phyloP scores from a whole-genome alignment of 331 rosid species.

The Malus hybrid region DNA sequence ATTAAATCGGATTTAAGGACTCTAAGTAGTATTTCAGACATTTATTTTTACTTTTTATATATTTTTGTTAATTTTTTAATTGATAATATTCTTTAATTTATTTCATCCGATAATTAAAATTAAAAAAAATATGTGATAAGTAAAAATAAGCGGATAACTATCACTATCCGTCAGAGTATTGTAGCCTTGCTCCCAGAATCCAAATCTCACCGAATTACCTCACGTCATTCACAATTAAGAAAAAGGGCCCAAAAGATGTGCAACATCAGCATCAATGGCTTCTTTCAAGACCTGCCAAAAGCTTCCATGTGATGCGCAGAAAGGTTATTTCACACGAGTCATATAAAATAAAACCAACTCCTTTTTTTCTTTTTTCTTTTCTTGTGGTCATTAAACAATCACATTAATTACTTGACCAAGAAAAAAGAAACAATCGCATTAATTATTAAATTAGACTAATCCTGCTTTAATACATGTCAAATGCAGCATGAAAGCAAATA shows the following conservation, averaged over 20 bases:
- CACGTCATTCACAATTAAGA: background rate
- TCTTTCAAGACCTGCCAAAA: background rate
- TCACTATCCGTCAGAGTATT: no score
- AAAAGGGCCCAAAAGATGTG: background rate
- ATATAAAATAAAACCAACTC: no score
- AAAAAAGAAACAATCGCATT: no score
- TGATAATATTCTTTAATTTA: rapidly evolving
- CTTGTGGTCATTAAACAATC: background rate
- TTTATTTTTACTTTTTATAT: rapidly evolving
- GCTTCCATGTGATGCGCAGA: background rate
- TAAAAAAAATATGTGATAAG: rapidly evolving
- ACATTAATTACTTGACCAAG: no score
- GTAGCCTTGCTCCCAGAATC: background rate
- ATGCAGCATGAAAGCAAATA: background rate
- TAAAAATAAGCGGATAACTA: no score
- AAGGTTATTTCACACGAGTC: background rate
- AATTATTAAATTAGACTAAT: background rate
- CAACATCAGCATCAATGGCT: background rate
- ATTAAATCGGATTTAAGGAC: no score
- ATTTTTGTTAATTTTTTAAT: no score
- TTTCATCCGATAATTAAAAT: no score
- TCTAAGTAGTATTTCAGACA: no score
- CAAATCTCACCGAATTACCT: background rate
- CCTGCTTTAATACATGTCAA: background rate
- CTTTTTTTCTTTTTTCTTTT: no score